Percentiles rank a stretch among this genome's conserved stretches.
Evolutionary conservation across 371 early-diverging fungal species (phyloP).

Genomic region (Haplosporangium sp.): DNA sequence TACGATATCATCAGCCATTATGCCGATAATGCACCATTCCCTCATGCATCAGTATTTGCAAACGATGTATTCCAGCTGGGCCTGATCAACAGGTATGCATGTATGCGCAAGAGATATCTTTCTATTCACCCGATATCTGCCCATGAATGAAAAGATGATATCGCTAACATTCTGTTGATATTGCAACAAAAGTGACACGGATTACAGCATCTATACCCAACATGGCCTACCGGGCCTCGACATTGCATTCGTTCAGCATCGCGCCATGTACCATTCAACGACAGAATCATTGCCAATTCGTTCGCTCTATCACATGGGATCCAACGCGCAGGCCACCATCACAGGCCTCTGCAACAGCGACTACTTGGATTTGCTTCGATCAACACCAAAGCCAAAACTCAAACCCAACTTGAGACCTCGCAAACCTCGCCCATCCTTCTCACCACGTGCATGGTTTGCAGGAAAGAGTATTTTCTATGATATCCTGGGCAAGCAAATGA

Average conservation of each 20-base stretch:
- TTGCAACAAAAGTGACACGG: slow-evolving; percentile 65
- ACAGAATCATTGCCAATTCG: slow-evolving; percentile 36
- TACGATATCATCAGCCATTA: slow-evolving; percentile 60
- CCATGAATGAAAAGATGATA: neutral
- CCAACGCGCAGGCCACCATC: slow-evolving; percentile 47
- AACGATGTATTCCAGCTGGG: slow-evolving; percentile 70
- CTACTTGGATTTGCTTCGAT: slow-evolving; percentile 21
- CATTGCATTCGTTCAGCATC: slow-evolving; percentile 72
- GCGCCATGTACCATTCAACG: slow-evolving; percentile 44
- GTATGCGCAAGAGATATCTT: neutral
- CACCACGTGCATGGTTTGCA: slow-evolving; percentile 16
- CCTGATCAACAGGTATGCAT: slow-evolving; percentile 65
- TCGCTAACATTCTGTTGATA: too few species aligned
- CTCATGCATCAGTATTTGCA: slow-evolving; percentile 64
- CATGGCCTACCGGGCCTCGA: slow-evolving; percentile 77
- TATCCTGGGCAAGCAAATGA: slow-evolving; percentile 62
- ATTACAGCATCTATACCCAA: slow-evolving; percentile 67
- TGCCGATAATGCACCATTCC: slow-evolving; percentile 55
- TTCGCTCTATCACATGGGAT: slow-evolving; percentile 48
- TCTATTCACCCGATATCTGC: neutral
- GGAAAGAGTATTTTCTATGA: slow-evolving; percentile 61
- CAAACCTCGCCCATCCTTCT: slow-evolving; percentile 12
- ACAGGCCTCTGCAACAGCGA: slow-evolving; percentile 36
- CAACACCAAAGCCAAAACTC: neutral
- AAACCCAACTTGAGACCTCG: neutral